A percentile compares a stretch with the other conserved stretches of the same genome.
phyloP scores from a whole-genome alignment of 2,329 filamentous ascomycete species.

The Cladosporium sp. region DNA sequence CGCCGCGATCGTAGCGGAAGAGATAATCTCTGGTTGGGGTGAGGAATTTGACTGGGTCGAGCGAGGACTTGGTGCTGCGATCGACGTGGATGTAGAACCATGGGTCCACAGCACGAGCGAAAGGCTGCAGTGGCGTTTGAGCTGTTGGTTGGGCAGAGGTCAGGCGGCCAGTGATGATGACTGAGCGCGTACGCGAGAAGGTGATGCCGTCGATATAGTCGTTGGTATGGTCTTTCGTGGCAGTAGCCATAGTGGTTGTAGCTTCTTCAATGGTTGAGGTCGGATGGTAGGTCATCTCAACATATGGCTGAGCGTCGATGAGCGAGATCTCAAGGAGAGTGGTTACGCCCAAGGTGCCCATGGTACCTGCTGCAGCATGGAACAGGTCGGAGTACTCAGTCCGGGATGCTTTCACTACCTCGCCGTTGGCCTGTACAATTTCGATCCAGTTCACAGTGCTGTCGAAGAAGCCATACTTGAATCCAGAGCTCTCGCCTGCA shows the following conservation, averaged over 20 bases:
- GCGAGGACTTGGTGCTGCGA: constrained; percentile 33
- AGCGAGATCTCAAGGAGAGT: constrained; percentile 56
- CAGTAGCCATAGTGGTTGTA: constrained; percentile 41
- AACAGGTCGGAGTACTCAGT: constrained; percentile 61
- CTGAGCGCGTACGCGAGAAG: constrained; percentile 45
- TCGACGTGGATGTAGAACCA: constrained; percentile 52
- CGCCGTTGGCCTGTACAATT: constrained; percentile 64
- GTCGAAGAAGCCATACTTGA: constrained; percentile 68
- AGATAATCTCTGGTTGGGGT: constrained; percentile 63
- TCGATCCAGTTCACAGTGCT: constrained; percentile 62
- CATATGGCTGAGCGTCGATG: constrained; percentile 48
- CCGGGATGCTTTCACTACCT: constrained; percentile 56
- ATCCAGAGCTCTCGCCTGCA: constrained; percentile 68
- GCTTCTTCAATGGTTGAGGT: constrained; percentile 45
- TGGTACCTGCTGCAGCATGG: constrained; percentile 63
- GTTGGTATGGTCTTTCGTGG: constrained; percentile 38
- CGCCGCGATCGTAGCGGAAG: constrained; percentile 70
- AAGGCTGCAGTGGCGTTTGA: constrained; percentile 28
- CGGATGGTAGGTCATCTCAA: constrained; percentile 52
- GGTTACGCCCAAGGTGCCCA: constrained; percentile 67
- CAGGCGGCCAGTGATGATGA: constrained; percentile 48
- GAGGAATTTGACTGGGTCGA: constrained; percentile 41
- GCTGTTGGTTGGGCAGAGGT: constrained; percentile 27
- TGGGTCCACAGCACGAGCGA: constrained; percentile 47
- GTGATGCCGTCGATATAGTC: constrained; percentile 55